Percentiles rank a stretch among this genome's conserved stretches.
phyloP scores from a whole-genome alignment of 352 stramenopile genomes.

The Pythium phragmitis region DNA sequence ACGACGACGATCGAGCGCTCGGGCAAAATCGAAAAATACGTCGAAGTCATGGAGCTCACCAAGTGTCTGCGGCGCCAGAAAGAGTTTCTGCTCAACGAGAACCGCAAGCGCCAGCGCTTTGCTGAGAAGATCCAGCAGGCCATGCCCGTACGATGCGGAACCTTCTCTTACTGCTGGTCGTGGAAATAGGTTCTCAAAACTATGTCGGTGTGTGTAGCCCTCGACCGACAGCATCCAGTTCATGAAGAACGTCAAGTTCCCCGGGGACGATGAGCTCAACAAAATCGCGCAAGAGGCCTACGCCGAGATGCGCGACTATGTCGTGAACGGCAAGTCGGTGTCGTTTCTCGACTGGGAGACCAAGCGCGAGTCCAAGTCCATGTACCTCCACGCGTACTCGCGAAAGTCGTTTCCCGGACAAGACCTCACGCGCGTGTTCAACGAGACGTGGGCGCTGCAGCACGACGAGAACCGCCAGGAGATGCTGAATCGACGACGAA shows the following conservation, averaged over 20 bases:
- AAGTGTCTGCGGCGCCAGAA: conserved; percentile 86
- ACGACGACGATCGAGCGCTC: conserved; percentile 74
- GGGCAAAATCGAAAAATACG: conserved; percentile 86
- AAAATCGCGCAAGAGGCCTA: conserved; percentile 75
- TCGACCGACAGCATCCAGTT: conserved; percentile 87
- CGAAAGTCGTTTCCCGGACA: conserved; percentile 68
- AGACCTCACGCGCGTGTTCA: conserved; percentile 75
- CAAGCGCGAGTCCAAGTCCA: conserved; percentile 83
- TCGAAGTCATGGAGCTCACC: conserved; percentile 86
- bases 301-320: conserved; percentile 81
- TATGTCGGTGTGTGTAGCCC: conserved; percentile 32
- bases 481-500: conserved; percentile 66
- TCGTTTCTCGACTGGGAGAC: conserved; percentile 78
- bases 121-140: conserved; percentile 85
- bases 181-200: too few species aligned
- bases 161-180: too few species aligned
- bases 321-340: conserved; percentile 62
- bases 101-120: conserved; percentile 84
- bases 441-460: conserved; percentile 76
- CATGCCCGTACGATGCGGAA: conserved; percentile 53
- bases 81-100: conserved; percentile 83
- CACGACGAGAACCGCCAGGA: conserved; percentile 76
- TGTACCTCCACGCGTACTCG: conserved; percentile 82
- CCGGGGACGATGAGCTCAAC: conserved; percentile 70
- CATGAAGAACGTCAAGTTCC: conserved; percentile 88